Conservation (phyloP, 805 yeast genomes). For the Yarrowia divulgata region DNA sequence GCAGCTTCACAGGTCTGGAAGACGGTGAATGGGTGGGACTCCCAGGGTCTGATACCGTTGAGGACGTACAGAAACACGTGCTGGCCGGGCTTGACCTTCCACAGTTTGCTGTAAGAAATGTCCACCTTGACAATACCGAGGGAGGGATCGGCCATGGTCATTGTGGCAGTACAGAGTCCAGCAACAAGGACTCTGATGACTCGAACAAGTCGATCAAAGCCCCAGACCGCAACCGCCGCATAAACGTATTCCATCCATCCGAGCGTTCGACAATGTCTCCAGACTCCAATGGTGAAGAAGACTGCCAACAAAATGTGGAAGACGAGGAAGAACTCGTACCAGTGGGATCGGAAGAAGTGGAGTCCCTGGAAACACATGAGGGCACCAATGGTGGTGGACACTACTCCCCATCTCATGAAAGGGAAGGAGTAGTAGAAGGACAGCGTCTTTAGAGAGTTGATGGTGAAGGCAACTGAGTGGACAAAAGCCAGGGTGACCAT, state of each 20-base stretch:
- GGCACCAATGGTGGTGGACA: conserved; percentile 55
- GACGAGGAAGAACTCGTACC: conserved; percentile 68
- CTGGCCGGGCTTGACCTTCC: conserved; percentile 63
- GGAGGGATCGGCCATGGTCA: conserved; percentile 2
- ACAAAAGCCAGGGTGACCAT: conserved; percentile 44
- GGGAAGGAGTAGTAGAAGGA: conserved; percentile 6
- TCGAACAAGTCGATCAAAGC: conserved; percentile 67
- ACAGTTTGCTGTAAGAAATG: conserved; percentile 45
- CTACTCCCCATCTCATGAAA: conserved; percentile 53
- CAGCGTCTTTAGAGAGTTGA: neutral
- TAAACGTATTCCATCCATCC: conserved; percentile 60
- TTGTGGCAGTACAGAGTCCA: conserved; percentile 54
- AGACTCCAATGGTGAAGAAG: conserved; percentile 61
- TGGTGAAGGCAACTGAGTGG: conserved; percentile 43
- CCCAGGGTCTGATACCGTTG: conserved; percentile 62
- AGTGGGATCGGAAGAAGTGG: conserved; percentile 58
- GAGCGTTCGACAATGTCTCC: conserved; percentile 59
- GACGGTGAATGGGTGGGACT: conserved; percentile 75
- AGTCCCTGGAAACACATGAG: conserved; percentile 59
- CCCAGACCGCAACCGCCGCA: conserved; percentile 71
- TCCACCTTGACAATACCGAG: conserved; percentile 40
- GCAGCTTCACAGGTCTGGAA: conserved; percentile 39
- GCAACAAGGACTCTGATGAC: conserved; percentile 61
- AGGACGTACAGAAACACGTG: conserved; percentile 66
- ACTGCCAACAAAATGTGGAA: conserved; percentile 65